phyloP scores from a whole-genome alignment of 2,329 filamentous ascomycete genomes.

The Aureobasidium sp. region DNA sequence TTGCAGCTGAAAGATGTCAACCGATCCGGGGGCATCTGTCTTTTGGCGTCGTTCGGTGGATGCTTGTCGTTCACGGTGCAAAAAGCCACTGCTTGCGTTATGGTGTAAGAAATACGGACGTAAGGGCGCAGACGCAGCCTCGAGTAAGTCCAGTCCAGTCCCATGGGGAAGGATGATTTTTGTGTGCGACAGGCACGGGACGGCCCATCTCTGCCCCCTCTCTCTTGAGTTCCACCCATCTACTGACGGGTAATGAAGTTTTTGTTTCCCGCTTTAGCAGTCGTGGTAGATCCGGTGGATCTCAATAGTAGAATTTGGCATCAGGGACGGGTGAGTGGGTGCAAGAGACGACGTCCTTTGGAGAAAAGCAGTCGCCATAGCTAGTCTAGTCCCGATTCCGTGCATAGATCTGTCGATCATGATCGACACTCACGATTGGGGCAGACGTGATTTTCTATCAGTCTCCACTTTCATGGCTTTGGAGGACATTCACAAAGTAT shows the following conservation, averaged over 20 bases:
- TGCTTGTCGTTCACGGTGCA: background rate
- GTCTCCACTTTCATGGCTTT: background rate
- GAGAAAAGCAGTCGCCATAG: background rate
- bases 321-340: background rate
- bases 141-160: background rate
- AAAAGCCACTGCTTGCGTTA: background rate
- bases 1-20: background rate
- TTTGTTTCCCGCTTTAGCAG: background rate
- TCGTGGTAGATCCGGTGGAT: background rate
- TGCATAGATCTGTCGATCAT: slow-evolving; percentile 6
- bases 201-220: background rate
- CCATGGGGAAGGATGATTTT: background rate
- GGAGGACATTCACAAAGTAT: background rate
- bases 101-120: background rate
- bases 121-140: background rate
- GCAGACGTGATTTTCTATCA: background rate
- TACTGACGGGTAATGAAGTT: background rate
- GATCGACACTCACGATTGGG: background rate
- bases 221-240: background rate
- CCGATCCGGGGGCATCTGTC: background rate
- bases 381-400: background rate
- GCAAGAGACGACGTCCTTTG: background rate
- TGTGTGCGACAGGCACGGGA: background rate
- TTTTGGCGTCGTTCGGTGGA: background rate
- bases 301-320: background rate